Evolutionary conservation across 2,329 filamentous ascomycete genomes (phyloP), one percentile per base, ranked within the genome.

Genomic region (Akanthomyces uredinophilus): DNA sequence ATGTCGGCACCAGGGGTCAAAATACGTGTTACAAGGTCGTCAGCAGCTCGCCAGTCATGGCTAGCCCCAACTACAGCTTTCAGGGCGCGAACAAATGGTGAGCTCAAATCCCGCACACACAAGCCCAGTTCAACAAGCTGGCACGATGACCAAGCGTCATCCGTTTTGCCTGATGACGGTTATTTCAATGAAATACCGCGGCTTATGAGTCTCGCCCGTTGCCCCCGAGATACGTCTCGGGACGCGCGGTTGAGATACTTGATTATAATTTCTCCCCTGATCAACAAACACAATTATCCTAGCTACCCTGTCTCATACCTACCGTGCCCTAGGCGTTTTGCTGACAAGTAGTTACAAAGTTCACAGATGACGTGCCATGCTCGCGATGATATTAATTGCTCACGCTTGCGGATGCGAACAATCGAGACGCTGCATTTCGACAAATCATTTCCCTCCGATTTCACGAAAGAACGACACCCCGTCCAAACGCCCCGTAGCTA

Each of bases 201-300:
- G 44, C 43, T 39, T 49, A 50, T 41, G 43, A 58, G 32, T 58
- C 44, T 58, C 55, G 2, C 5, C 35, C 13, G 27, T 29, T 14
- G 43, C 44, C 16, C 32, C 11, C 39, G 55, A 32, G 18, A 50
- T 37, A 47, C n/a, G 10, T 39, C 29, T 41, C 16, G 44, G 29
- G 20, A 20, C 4, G 32, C 32, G 16, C 20, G 20, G 39, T 18
- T 39, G 44, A 50, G 44, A 58, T 41, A 44, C 44, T 29, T 58
- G 55, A 58, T 41, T 59, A 59, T 46, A 59, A 50, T 13, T 29
- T 51, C 44, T 59, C 53, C 53, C 44, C 54, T 57, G 54, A 57
- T 24, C 13, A 49, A 37, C 27, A 13, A 57, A 37, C 32, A 20
- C 27, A 10, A 27, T 27, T 27, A 10, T 18, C 24, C 29, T n/a